A percentile compares a stretch with the other conserved stretches of the same genome.
phyloP scores from a whole-genome alignment of 345 rosid species.

The Melastoma malabathricum region DNA sequence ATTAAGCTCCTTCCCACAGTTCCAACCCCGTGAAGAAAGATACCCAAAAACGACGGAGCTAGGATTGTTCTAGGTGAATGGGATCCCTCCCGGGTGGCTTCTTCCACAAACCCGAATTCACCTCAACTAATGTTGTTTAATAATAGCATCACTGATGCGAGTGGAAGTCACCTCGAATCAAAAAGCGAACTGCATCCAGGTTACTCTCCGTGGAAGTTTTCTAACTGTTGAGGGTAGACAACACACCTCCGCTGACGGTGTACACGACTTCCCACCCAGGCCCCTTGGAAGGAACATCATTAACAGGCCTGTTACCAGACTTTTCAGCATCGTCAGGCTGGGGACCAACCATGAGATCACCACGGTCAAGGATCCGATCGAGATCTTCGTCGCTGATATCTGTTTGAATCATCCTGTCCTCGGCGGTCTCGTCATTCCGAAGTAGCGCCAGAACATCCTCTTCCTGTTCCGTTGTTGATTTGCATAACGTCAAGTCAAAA shows the following conservation, averaged over 20 bases:
- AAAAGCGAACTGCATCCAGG: background rate
- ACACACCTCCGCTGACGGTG: conserved; percentile 60
- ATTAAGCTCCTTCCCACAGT: conserved; percentile 1
- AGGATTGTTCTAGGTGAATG: too few species aligned
- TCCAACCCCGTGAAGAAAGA: background rate
- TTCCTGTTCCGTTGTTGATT: conserved; percentile 30
- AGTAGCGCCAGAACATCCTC: conserved; percentile 69
- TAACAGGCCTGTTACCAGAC: conserved; percentile 9
- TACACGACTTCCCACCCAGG: conserved; percentile 98
- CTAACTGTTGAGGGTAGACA: conserved; percentile 66
- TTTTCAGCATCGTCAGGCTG: conserved; percentile 12
- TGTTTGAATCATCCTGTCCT: conserved; percentile 81
- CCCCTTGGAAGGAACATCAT: conserved; percentile 50
- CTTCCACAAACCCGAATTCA: background rate
- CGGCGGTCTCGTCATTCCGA: conserved; percentile 64
- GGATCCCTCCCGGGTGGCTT: background rate
- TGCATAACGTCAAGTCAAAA: background rate
- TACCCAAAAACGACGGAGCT: conserved; percentile 7
- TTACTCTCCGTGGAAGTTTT: background rate
- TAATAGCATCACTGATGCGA: background rate
- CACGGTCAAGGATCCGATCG: conserved; percentile 56
- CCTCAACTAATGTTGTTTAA: background rate
- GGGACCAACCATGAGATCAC: conserved; percentile 37
- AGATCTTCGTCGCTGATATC: conserved; percentile 73
- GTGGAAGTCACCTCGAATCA: background rate